Evolutionary conservation across 2,329 filamentous ascomycete species (phyloP).

Genomic region (Parascedosporium putredinis): DNA sequence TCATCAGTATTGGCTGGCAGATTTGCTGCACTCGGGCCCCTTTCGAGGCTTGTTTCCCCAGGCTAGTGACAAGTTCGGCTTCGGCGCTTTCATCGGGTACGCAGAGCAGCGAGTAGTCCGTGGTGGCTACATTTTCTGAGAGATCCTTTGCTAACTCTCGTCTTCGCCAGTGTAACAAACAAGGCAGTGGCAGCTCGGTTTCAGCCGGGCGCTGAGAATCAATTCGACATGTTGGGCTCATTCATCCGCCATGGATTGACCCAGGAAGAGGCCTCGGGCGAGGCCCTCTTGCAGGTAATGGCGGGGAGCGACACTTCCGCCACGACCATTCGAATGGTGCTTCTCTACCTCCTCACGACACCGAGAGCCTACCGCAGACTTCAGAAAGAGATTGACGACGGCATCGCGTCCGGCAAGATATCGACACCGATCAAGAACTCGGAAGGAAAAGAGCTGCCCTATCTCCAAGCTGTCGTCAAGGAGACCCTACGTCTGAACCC

Average conservation of each 20-base stretch:
- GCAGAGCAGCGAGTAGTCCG: conserved; percentile 7
- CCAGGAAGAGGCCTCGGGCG: conserved; percentile 19
- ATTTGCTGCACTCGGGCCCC: conserved; percentile 28
- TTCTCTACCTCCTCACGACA: conserved; percentile 41
- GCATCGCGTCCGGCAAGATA: conserved; percentile 16
- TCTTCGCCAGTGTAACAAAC: neutral
- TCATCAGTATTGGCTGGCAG: conserved; percentile 29
- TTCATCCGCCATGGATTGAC: conserved; percentile 28
- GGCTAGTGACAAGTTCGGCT: conserved; percentile 26
- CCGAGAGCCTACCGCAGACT: conserved; percentile 35
- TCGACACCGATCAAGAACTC: conserved; percentile 20
- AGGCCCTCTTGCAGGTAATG: conserved; percentile 23
- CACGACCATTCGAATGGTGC: conserved; percentile 28
- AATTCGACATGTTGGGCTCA: conserved; percentile 29
- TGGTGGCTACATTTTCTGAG: neutral
- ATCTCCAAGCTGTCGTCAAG: conserved; percentile 38
- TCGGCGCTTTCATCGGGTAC: conserved; percentile 26
- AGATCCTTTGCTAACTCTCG: neutral
- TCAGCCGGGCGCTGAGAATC: conserved; percentile 12
- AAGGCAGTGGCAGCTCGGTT: conserved; percentile 13
- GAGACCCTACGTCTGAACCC: conserved; percentile 37
- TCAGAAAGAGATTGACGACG: conserved; percentile 34
- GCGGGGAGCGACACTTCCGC: conserved; percentile 28
- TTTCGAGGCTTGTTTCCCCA: conserved; percentile 30
- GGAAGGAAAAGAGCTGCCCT: conserved; percentile 29